These are phyloP conservation scores for Cryptococcus amylolentus DNA, from an alignment of 1,284 basidiomycete species.

Conservation along the genomic window DNA sequence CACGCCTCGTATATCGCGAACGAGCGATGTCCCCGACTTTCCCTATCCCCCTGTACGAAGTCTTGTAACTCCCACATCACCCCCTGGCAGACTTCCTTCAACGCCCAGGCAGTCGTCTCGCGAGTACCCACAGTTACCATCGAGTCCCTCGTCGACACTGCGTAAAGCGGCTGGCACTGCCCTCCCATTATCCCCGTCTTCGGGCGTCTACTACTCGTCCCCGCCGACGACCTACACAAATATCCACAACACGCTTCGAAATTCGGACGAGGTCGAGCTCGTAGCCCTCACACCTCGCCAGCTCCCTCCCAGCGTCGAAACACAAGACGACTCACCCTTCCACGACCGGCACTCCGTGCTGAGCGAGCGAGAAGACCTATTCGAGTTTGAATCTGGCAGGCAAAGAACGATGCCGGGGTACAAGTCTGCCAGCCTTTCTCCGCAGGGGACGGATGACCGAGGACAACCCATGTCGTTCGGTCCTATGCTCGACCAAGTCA, in stretches of 20 bases:
- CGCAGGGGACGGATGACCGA: constrained; percentile 11
- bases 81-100: background rate
- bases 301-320: background rate
- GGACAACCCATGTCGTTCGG: constrained; percentile 15
- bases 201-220: constrained; percentile 13
- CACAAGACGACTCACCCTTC: constrained; percentile 30
- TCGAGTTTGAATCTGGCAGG: constrained; percentile 14
- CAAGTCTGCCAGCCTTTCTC: constrained; percentile 20
- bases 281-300: constrained; percentile 11
- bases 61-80: background rate
- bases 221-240: constrained; percentile 17
- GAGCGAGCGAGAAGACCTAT: constrained; percentile 15
- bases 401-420: constrained; percentile 31
- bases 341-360: constrained; percentile 34
- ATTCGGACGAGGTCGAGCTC: constrained; percentile 20
- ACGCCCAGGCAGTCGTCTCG: constrained; percentile 2
- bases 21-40: background rate
- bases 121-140: constrained; percentile 2
- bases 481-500: constrained; percentile 16
- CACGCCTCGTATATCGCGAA: background rate
- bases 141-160: constrained; percentile 5
- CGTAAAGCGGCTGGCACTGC: constrained; percentile 25
- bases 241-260: constrained; percentile 2
- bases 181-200: constrained; percentile 21
- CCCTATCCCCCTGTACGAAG: background rate